phyloP scores from a whole-genome alignment of 192 early-diverging fungal genomes.

The Coemansia sp. region DNA sequence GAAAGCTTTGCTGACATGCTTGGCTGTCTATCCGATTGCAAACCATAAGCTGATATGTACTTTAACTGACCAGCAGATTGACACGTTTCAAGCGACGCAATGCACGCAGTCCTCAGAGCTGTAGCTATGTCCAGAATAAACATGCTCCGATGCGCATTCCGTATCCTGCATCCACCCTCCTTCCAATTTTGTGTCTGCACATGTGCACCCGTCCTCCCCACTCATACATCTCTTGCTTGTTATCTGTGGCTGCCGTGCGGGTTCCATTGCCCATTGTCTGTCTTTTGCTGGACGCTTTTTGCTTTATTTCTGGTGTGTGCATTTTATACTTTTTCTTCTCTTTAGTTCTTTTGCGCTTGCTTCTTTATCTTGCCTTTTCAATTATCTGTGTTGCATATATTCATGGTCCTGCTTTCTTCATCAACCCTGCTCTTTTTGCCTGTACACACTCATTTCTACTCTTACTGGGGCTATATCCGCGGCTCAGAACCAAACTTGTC shows the following conservation, averaged over 20 bases:
- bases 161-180: constrained; percentile 1
- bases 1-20: background rate
- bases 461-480: background rate
- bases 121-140: constrained; percentile 8
- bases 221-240: constrained; percentile 2
- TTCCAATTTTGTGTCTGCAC: constrained; percentile 7
- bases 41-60: background rate
- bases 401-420: background rate
- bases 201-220: constrained; percentile 2
- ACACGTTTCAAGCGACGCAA: background rate
- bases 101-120: constrained; percentile 13
- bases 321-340: constrained; percentile 7
- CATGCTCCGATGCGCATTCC: constrained; percentile 3
- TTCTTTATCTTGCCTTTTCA: background rate
- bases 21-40: background rate
- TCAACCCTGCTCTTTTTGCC: background rate
- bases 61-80: background rate
- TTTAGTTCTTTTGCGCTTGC: background rate
- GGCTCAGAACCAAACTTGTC: background rate
- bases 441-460: background rate
- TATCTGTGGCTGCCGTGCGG: background rate
- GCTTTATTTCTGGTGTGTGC: background rate
- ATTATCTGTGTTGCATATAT: background rate
- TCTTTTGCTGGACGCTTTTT: background rate
- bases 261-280: background rate